Conservation (phyloP, 164 flowering plant genomes). For the Malania oleifera region DNA sequence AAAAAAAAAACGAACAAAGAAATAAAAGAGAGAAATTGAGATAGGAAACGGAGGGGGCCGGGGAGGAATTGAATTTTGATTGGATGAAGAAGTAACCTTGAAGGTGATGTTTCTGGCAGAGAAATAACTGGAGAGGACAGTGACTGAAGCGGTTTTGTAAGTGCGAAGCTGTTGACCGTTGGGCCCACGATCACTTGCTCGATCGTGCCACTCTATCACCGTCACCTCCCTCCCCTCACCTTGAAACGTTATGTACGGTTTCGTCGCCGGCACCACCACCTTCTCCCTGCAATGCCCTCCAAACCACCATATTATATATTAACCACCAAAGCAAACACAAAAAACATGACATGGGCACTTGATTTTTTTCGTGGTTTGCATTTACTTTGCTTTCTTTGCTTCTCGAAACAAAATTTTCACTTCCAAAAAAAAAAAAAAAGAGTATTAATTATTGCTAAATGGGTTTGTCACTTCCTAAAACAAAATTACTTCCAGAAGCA, state of each 20-base stretch:
- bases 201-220: slow-evolving; percentile 89
- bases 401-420: too few relatives aligned
- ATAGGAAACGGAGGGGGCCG: too few relatives aligned
- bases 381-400: too few relatives aligned
- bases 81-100: slow-evolving; percentile 45
- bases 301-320: slow-evolving; percentile 4
- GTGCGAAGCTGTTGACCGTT: slow-evolving; percentile 83
- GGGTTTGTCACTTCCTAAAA: too few relatives aligned
- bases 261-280: slow-evolving; percentile 73
- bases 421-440: not conserved
- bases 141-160: slow-evolving; percentile 81
- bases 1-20: too few relatives aligned
- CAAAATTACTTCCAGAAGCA: too few relatives aligned
- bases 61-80: too few relatives aligned
- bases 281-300: slow-evolving; percentile 65
- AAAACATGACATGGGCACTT: not conserved
- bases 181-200: slow-evolving; percentile 73
- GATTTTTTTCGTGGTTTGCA: not conserved
- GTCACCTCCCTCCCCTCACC: slow-evolving; percentile 77
- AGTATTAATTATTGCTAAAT: too few relatives aligned
- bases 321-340: not conserved
- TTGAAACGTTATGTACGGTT: slow-evolving; percentile 80
- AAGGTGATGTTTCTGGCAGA: slow-evolving; percentile 87
- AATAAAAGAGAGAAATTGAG: too few relatives aligned
- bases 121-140: slow-evolving; percentile 71